Conservation (phyloP, 305 asterid species). For the Fraxinus nigra region DNA sequence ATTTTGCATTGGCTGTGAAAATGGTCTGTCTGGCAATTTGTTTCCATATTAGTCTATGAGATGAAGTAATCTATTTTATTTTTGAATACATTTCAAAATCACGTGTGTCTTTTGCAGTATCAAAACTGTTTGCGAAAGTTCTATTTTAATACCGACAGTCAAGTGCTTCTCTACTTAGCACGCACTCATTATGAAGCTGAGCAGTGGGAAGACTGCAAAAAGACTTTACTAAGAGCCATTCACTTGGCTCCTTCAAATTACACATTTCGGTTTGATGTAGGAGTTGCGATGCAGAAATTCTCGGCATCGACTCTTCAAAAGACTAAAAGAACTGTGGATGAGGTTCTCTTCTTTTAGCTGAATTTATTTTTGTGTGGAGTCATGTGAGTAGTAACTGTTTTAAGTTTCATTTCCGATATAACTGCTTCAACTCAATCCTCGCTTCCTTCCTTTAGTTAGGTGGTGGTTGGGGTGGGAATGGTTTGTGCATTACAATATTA, state of each 20-base stretch:
- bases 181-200: slow-evolving; percentile 99
- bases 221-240: slow-evolving; percentile 88
- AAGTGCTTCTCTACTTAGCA: slow-evolving; percentile 93
- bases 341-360: slow-evolving; percentile 45
- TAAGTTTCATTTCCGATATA: background rate
- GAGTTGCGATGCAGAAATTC: slow-evolving; percentile 94
- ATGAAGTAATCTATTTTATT: slow-evolving; percentile 11
- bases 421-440: slow-evolving; percentile 13
- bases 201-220: slow-evolving; percentile 98
- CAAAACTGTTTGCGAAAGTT: slow-evolving; percentile 94
- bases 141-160: slow-evolving; percentile 82
- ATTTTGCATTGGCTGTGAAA: slow-evolving; percentile 89
- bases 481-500: slow-evolving; percentile 6
- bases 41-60: slow-evolving; percentile 13
- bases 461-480: slow-evolving; percentile 1
- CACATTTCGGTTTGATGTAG: slow-evolving; percentile 82
- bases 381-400: slow-evolving; percentile 1
- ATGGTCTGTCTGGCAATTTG: slow-evolving; percentile 52
- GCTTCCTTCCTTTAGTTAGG: background rate
- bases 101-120: slow-evolving; percentile 58
- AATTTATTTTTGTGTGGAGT: background rate
- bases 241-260: slow-evolving; percentile 97
- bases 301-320: slow-evolving; percentile 96
- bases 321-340: slow-evolving; percentile 84
- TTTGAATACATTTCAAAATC: slow-evolving; percentile 17